phyloP scores from a whole-genome alignment of 2,329 filamentous ascomycete genomes.

The Fusarium gaditjirri region DNA sequence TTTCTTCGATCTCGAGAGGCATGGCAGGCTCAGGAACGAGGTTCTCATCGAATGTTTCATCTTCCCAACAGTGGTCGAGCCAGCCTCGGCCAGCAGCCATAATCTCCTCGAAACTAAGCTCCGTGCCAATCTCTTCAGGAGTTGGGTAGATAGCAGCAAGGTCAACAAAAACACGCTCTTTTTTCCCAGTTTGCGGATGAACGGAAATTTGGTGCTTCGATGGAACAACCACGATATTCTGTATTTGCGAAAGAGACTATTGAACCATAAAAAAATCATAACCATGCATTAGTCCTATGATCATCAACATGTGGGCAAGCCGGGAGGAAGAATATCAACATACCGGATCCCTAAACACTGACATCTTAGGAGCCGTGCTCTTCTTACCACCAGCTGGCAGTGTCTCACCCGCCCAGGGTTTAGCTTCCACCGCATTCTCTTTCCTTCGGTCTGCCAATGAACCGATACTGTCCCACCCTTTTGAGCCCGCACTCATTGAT shows the following conservation, averaged over 20 bases:
- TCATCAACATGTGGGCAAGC: conserved; percentile 80
- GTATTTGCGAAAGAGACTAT: conserved; percentile 70
- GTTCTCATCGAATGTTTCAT: conserved; percentile 52
- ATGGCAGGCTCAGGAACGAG: conserved; percentile 43
- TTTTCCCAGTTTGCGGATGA: conserved; percentile 84
- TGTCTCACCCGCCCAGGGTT: conserved; percentile 92
- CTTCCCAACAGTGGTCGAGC: conserved; percentile 67
- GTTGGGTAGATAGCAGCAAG: conserved; percentile 87
- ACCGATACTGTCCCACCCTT: conserved; percentile 93
- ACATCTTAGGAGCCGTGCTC: conserved; percentile 78
- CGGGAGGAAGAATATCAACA: conserved; percentile 49
- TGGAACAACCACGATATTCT: conserved; percentile 76
- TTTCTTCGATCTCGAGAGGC: conserved; percentile 47
- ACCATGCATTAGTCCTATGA: conserved; percentile 90
- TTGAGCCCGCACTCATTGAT: conserved; percentile 63
- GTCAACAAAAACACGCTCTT: conserved; percentile 88
- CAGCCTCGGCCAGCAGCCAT: conserved; percentile 81
- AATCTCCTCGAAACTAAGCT: conserved; percentile 92
- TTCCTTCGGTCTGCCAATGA: conserved; percentile 90
- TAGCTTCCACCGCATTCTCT: conserved; percentile 87
- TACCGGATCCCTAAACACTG: conserved; percentile 96
- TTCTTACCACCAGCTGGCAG: conserved; percentile 88
- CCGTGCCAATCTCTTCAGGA: conserved; percentile 74
- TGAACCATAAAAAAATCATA: conserved; percentile 54
- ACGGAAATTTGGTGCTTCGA: conserved; percentile 80